Base-by-base conservation (phyloP, 2,329 filamentous ascomycete genomes). In the Fusarium pseudoanthophilum region DNA sequence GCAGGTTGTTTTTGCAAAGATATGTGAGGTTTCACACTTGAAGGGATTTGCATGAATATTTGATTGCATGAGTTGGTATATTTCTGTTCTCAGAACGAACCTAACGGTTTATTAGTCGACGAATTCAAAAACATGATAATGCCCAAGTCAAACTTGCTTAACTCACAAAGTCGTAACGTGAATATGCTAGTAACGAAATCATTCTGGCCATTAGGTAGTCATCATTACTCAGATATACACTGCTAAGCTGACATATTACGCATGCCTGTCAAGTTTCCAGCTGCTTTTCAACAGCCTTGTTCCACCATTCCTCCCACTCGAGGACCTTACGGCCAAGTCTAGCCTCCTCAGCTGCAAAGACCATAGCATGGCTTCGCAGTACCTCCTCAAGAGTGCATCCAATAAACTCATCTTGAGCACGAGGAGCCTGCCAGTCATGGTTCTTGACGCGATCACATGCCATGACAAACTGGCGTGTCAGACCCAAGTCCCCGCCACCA, bases 291-390 rank as follows among this genome's bases (percentile, higher is more conserved):
- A 84, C 78, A 30, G 79, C 74, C 14, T 76, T 68, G 14, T 83
- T 82, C 94, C 94, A 97, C 93, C 94, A 97, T 52, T 87, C 82
- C 48, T 84, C 83, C 91, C 93, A 98, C 74, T 92, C 87, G 8
- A 98, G 83, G 13, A 96, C 91, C 79, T 88, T 91, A 78, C 88
- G 90, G 57, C 87, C 86, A 56, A 85, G 86, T 77, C 95, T 89
- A 10, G 95, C 94, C 77, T 97, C 93, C 83, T 98, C 96, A 0
- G 95, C 96, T 30, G 94, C 95, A 85, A 98, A 99, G 0, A 98
- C 95, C 83, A 96, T 89, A 4, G 93, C 95, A 83, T 98, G 96
- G 78, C 94, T 97, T 55, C 92, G 87, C n/a, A 98, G 87, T 3
- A 92, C 90, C 79, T 98, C 96, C 64, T 97, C 94, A 13, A 97